phyloP scores from a whole-genome alignment of 768 basidiomycete species.

The Leccinum pellstonianum region DNA sequence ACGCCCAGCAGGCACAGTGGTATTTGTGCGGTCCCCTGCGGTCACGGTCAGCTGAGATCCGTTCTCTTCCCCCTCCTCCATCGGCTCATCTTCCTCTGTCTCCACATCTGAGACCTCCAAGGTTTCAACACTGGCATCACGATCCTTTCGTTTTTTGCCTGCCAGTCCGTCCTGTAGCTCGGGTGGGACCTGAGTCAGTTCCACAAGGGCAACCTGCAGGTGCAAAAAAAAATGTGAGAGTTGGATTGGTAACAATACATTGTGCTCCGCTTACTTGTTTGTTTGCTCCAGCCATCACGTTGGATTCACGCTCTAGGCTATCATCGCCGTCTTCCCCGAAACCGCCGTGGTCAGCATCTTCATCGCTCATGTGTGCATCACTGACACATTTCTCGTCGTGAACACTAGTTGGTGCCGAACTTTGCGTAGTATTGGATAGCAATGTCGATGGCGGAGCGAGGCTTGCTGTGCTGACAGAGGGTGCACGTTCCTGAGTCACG shows the following conservation, averaged over 20 bases:
- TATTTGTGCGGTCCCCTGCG: background rate
- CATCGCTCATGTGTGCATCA: background rate
- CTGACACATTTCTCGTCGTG: background rate
- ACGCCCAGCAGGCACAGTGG: background rate
- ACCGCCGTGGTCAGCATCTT: background rate
- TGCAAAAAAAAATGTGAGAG: background rate
- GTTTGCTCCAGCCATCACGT: background rate
- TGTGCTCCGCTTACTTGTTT: background rate
- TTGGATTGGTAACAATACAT: background rate
- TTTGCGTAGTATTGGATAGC: background rate
- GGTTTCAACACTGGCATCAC: too few relatives aligned
- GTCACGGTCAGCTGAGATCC: background rate
- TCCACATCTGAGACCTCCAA: too few relatives aligned
- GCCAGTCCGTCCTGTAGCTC: background rate
- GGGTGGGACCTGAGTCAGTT: background rate
- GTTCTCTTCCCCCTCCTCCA: background rate
- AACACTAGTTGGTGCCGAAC: background rate
- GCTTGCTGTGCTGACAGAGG: too few relatives aligned
- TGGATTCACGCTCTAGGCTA: background rate
- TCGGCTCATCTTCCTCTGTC: too few relatives aligned
- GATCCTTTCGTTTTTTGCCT: too few relatives aligned
- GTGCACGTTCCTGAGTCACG: background rate
- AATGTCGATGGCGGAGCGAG: background rate
- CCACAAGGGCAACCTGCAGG: background rate
- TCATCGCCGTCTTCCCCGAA: background rate